Conservation (phyloP, 1,139 yeast genomes). For the Blastobotrys indianensis region DNA sequence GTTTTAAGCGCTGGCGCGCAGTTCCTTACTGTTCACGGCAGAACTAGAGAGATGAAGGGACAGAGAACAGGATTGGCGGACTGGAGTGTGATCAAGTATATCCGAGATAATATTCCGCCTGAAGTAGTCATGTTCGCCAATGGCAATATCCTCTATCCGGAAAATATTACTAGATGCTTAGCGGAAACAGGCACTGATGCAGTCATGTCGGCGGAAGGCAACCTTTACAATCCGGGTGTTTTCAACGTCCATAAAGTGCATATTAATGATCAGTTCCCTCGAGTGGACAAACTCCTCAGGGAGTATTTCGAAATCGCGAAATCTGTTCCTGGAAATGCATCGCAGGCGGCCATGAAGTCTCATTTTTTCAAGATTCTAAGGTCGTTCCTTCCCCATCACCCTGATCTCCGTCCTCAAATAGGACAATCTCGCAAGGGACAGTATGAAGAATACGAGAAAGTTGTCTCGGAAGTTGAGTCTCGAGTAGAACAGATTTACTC, state of each 20-base stretch:
- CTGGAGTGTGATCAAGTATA: slow-evolving; percentile 71
- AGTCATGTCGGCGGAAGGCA: slow-evolving; percentile 97
- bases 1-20: slow-evolving; percentile 95
- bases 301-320: slow-evolving; percentile 87
- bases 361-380: slow-evolving; percentile 85
- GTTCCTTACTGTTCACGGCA: slow-evolving; percentile 88
- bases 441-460: slow-evolving; percentile 56
- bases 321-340: slow-evolving; percentile 60
- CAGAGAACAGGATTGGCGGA: slow-evolving; percentile 93
- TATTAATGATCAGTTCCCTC: slow-evolving; percentile 65
- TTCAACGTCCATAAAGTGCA: slow-evolving; percentile 43
- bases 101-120: slow-evolving; percentile 72
- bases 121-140: slow-evolving; percentile 90
- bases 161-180: slow-evolving; percentile 66
- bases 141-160: slow-evolving; percentile 84
- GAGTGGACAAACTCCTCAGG: slow-evolving; percentile 75
- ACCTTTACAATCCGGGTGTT: slow-evolving; percentile 87
- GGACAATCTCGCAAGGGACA: slow-evolving; percentile 48
- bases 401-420: slow-evolving; percentile 68
- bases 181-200: slow-evolving; percentile 70
- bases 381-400: slow-evolving; percentile 67
- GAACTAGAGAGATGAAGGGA: slow-evolving; percentile 97
- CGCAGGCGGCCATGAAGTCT: slow-evolving; percentile 79
- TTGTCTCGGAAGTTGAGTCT: slow-evolving; percentile 62
- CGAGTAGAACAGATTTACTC: slow-evolving; percentile 53